These are phyloP conservation scores for Trichosanthes truncata DNA, from an alignment of 306 rosid genomes.

Conservation along the genomic window DNA sequence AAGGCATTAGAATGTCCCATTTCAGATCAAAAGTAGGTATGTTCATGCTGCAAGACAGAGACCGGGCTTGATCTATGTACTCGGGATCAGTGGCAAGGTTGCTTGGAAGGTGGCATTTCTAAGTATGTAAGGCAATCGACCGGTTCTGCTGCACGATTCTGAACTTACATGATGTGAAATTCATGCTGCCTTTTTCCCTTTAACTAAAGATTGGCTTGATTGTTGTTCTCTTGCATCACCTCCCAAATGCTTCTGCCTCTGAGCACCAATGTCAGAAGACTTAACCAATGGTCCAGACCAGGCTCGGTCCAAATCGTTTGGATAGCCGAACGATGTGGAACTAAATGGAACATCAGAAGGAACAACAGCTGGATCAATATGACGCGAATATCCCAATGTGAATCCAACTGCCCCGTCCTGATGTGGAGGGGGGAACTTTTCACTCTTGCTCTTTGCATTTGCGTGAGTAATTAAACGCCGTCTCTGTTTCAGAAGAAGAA, in stretches of 20 bases:
- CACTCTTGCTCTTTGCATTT: constrained; percentile 96
- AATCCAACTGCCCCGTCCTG: constrained; percentile 82
- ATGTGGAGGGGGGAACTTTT: constrained; percentile 94
- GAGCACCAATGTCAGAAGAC: constrained; percentile 33
- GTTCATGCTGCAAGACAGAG: constrained; percentile 3
- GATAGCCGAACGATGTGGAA: constrained; percentile 49
- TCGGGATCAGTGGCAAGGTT: neutral
- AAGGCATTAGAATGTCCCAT: neutral
- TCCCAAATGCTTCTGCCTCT: constrained; percentile 42
- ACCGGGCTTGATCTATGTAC: neutral
- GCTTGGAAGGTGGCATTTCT: neutral
- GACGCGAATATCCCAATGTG: constrained; percentile 54
- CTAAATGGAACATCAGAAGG: constrained; percentile 58
- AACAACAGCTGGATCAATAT: constrained; percentile 61
- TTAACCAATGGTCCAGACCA: constrained; percentile 85
- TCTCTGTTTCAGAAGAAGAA: constrained; percentile 49
- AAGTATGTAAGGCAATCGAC: neutral
- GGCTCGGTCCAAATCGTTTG: constrained; percentile 61
- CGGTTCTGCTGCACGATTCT: neutral
- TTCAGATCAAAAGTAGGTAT: neutral
- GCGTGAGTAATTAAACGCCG: constrained; percentile 73
- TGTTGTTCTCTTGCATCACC: constrained; percentile 34
- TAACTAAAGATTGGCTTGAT: constrained; percentile 13
- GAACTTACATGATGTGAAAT: neutral
- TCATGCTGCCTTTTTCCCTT: constrained; percentile 43